These are phyloP conservation scores for Pyronema omphalodes DNA, from an alignment of 495 filamentous ascomycete species.

Conservation along the genomic window DNA sequence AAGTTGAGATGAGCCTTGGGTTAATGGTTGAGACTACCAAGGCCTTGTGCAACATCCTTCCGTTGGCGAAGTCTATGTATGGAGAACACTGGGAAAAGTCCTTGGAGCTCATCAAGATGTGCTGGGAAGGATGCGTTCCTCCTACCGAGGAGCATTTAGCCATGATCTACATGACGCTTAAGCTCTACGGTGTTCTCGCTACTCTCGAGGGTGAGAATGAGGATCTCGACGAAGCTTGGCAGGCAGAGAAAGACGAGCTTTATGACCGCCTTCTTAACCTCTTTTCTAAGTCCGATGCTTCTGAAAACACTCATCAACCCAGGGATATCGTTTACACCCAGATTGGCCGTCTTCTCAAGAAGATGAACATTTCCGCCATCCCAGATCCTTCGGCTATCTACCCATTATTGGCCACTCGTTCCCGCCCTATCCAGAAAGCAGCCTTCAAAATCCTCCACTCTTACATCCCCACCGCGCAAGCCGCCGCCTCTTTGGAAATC, in stretches of 20 bases:
- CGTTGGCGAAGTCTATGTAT: conserved; percentile 55
- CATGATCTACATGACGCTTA: conserved; percentile 38
- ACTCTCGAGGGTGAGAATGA: conserved; percentile 48
- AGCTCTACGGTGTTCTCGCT: conserved; percentile 44
- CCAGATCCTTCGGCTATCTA: neutral
- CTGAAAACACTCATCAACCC: conserved; percentile 40
- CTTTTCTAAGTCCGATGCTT: conserved; percentile 30
- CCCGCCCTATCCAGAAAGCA: conserved; percentile 52
- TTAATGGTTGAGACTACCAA: conserved; percentile 45
- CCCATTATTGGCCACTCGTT: conserved; percentile 50
- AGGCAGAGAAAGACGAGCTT: conserved; percentile 30
- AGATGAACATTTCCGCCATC: conserved; percentile 1
- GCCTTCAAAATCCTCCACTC: conserved; percentile 67
- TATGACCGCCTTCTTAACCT: conserved; percentile 43
- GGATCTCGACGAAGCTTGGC: conserved; percentile 60
- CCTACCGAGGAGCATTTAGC: conserved; percentile 11
- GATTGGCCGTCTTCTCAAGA: conserved; percentile 29
- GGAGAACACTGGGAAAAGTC: conserved; percentile 62
- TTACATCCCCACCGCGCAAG: conserved; percentile 55
- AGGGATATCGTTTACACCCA: conserved; percentile 28
- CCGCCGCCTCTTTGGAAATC: conserved; percentile 66
- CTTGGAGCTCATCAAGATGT: conserved; percentile 29
- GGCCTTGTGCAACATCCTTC: conserved; percentile 44
- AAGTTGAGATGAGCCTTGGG: conserved; percentile 28
- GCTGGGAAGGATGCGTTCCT: conserved; percentile 10